phyloP scores from a whole-genome alignment of 257 asterid genomes.

The Thymus quinquecostatus region DNA sequence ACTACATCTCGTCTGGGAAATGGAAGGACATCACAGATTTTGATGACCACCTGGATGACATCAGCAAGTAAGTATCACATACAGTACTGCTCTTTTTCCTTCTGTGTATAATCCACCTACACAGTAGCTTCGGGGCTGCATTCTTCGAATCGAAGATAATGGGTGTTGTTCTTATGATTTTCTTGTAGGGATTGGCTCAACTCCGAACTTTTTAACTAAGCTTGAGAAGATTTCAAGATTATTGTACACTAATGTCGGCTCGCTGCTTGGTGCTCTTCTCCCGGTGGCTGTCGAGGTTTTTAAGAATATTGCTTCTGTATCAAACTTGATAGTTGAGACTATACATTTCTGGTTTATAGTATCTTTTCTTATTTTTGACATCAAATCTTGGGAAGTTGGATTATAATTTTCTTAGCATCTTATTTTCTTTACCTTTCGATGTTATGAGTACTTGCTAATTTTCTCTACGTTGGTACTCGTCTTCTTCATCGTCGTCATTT shows the following conservation, averaged over 20 bases:
- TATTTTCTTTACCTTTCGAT: too few relatives aligned
- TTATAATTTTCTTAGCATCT: background rate
- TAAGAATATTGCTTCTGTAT: constrained; percentile 20
- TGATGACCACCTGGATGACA: constrained; percentile 94
- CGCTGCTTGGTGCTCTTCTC: constrained; percentile 13
- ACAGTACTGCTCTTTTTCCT: background rate
- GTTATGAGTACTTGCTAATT: too few relatives aligned
- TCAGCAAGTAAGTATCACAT: constrained; percentile 72
- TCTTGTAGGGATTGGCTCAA: constrained; percentile 81
- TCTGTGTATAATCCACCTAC: background rate
- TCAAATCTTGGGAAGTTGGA: constrained; percentile 15
- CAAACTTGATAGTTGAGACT: constrained; percentile 20
- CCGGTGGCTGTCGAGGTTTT: constrained; percentile 21
- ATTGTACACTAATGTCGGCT: constrained; percentile 4
- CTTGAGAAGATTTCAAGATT: constrained; percentile 25
- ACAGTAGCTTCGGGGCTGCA: background rate
- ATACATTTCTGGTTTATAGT: constrained; percentile 6
- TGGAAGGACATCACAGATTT: constrained; percentile 80
- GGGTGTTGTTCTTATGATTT: constrained; percentile 17
- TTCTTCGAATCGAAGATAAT: background rate
- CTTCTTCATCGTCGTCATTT: too few relatives aligned
- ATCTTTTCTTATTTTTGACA: constrained; percentile 12
- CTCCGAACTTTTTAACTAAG: constrained; percentile 64
- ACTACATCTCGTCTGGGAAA: constrained; percentile 81
- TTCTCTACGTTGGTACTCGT: too few relatives aligned